Conservation (phyloP, 2,329 filamentous ascomycete species). For the Fusarium concolor region DNA sequence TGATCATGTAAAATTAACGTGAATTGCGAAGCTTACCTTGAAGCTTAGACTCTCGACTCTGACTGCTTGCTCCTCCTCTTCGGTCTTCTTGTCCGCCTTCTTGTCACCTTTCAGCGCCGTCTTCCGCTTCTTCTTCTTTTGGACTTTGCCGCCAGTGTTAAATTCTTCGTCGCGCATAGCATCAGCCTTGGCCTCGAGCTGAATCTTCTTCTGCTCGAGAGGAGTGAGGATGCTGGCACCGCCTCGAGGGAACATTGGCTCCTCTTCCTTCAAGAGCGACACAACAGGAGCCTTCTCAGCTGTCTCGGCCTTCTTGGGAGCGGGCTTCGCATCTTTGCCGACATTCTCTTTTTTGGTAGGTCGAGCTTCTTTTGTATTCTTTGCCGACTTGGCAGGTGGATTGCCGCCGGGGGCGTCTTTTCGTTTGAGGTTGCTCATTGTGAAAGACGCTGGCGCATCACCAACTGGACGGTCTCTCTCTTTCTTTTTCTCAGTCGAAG, state of each 20-base stretch:
- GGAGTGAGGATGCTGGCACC: conserved; percentile 92
- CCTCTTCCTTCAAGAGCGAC: conserved; percentile 76
- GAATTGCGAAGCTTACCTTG: conserved; percentile 70
- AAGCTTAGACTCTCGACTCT: conserved; percentile 90
- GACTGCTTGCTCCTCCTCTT: conserved; percentile 64
- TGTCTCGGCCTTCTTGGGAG: conserved; percentile 48
- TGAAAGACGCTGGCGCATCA: conserved; percentile 48
- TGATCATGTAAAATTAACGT: conserved; percentile 17
- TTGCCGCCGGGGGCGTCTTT: conserved; percentile 67
- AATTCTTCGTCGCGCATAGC: conserved; percentile 87
- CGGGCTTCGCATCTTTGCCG: conserved; percentile 47
- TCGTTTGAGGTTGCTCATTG: conserved; percentile 68
- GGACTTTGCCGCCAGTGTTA: conserved; percentile 58
- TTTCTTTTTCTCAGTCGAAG: conserved; percentile 23
- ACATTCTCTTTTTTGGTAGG: conserved; percentile 60
- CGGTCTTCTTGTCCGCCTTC: conserved; percentile 59
- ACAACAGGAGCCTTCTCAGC: conserved; percentile 53
- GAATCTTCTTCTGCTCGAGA: conserved; percentile 95
- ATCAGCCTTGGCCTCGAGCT: conserved; percentile 91
- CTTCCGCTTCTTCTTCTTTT: conserved; percentile 69
- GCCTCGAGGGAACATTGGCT: conserved; percentile 90
- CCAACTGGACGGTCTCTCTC: conserved; percentile 40
- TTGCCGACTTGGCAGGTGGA: conserved; percentile 61
- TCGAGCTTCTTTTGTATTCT: conserved; percentile 58
- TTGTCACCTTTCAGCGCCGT: conserved; percentile 63